Conservation (phyloP, 106 monocot genomes). For the Dioscorea alata region DNA sequence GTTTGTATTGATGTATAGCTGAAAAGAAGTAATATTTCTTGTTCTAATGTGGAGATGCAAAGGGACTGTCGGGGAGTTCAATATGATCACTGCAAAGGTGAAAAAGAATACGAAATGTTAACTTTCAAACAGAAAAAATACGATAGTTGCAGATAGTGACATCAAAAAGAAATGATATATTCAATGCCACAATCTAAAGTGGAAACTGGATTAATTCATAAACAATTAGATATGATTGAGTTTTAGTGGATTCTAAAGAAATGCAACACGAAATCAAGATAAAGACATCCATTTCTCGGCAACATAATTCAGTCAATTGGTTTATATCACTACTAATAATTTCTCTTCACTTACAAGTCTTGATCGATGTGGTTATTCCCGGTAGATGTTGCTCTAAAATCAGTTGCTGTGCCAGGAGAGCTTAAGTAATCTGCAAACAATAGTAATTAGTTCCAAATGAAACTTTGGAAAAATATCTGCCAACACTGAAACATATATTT, state of each 20-base stretch:
- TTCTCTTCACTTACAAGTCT: constrained; percentile 7
- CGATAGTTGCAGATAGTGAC: not conserved
- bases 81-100: constrained; percentile 13
- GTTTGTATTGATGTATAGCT: not conserved
- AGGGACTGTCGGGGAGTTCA: constrained; percentile 25
- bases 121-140: not conserved
- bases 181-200: not conserved
- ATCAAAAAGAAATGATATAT: not conserved
- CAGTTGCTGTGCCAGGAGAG: not conserved
- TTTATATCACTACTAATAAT: not conserved
- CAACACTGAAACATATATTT: not conserved
- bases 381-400: constrained; percentile 1
- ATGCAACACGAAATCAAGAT: not conserved
- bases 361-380: constrained; percentile 1
- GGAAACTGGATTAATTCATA: not conserved
- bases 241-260: not conserved
- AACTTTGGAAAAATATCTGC: not conserved
- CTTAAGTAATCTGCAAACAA: constrained; percentile 3
- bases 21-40: not conserved
- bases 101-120: not conserved
- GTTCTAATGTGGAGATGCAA: constrained; percentile 7
- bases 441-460: not conserved
- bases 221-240: not conserved
- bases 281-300: not conserved
- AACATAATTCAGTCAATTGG: not conserved